A percentile compares a stretch with the other conserved stretches of the same genome.
phyloP scores from a whole-genome alignment of 208 protist genomes.

The Crithidia thermophila region DNA sequence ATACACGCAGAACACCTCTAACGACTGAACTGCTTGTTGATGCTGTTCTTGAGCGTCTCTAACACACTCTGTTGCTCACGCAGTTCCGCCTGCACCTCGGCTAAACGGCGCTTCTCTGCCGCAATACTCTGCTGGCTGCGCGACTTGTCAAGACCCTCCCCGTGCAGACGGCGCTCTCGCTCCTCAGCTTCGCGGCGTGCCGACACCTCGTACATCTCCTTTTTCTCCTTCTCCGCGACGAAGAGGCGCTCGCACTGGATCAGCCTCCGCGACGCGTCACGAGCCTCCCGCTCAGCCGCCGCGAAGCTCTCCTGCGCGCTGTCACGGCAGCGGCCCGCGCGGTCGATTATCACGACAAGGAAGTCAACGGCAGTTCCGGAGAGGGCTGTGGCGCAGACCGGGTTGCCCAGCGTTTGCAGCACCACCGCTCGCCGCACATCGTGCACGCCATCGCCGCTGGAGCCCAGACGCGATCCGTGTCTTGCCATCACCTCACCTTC shows the following conservation, averaged over 20 bases:
- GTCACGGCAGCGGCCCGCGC: slow-evolving; percentile 30
- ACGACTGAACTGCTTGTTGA: slow-evolving; percentile 66
- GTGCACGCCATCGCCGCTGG: slow-evolving; percentile 9
- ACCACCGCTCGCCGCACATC: slow-evolving; percentile 43
- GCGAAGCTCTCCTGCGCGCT: slow-evolving; percentile 29
- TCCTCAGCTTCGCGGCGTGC: slow-evolving; percentile 47
- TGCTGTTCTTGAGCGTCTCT: slow-evolving; percentile 49
- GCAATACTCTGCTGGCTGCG: slow-evolving; percentile 50
- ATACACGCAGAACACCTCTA: slow-evolving; percentile 3
- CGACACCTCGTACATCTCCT: slow-evolving; percentile 49
- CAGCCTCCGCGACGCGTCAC: slow-evolving; percentile 32
- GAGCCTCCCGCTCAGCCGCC: slow-evolving; percentile 28
- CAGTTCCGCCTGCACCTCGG: slow-evolving; percentile 50
- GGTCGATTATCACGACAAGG: slow-evolving; percentile 45
- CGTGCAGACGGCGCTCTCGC: slow-evolving; percentile 49
- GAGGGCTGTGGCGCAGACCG: slow-evolving; percentile 21
- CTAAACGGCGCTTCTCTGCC: slow-evolving; percentile 48
- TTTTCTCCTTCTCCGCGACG: slow-evolving; percentile 55
- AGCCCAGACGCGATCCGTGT: background rate
- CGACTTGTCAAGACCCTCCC: slow-evolving; percentile 43
- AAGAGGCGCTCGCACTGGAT: slow-evolving; percentile 38
- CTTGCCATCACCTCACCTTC: background rate
- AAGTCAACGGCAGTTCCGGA: slow-evolving; percentile 34
- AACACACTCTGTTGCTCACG: slow-evolving; percentile 38
- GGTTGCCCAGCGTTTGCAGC: slow-evolving; percentile 43